A percentile compares a stretch with the other conserved stretches of the same genome.
phyloP scores from a whole-genome alignment of 192 early-diverging fungal genomes.

The Spinellus fusiger region DNA sequence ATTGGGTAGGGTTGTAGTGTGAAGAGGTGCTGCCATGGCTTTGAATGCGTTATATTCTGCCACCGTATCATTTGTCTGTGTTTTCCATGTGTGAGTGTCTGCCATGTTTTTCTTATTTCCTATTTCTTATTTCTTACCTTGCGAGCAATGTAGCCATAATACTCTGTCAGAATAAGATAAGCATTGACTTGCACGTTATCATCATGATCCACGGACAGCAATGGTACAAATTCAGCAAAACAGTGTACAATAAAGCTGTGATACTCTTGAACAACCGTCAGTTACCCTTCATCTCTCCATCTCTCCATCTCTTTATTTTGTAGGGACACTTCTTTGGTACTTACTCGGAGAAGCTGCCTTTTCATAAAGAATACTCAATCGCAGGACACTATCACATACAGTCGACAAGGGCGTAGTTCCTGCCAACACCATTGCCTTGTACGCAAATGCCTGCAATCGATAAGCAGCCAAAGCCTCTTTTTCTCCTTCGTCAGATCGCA shows the following conservation, averaged over 20 bases:
- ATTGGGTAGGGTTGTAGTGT: not conserved
- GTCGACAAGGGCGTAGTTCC: too few species aligned
- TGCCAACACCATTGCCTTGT: too few species aligned
- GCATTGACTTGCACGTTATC: slow-evolving; percentile 13
- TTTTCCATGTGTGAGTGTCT: not conserved
- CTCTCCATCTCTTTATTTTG: not conserved
- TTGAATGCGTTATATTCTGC: not conserved
- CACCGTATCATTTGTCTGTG: not conserved
- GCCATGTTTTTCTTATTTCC: not conserved
- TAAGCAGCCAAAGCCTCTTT: not conserved
- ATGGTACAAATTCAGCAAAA: slow-evolving; percentile 22
- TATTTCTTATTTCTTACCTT: slow-evolving; percentile 32
- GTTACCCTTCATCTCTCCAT: not conserved
- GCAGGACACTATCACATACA: too few species aligned
- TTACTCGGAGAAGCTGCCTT: too few species aligned
- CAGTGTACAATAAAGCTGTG: not conserved
- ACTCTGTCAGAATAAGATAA: slow-evolving; percentile 33
- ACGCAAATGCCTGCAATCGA: slow-evolving; percentile 27
- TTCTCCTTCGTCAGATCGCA: not conserved
- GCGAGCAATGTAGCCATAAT: slow-evolving; percentile 31
- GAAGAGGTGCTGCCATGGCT: not conserved
- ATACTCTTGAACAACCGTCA: not conserved
- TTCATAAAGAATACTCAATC: too few species aligned
- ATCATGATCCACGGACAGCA: slow-evolving; percentile 4
- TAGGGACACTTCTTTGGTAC: not conserved